Base-by-base conservation (phyloP, 768 basidiomycete genomes). In the Pholiota molesta region DNA sequence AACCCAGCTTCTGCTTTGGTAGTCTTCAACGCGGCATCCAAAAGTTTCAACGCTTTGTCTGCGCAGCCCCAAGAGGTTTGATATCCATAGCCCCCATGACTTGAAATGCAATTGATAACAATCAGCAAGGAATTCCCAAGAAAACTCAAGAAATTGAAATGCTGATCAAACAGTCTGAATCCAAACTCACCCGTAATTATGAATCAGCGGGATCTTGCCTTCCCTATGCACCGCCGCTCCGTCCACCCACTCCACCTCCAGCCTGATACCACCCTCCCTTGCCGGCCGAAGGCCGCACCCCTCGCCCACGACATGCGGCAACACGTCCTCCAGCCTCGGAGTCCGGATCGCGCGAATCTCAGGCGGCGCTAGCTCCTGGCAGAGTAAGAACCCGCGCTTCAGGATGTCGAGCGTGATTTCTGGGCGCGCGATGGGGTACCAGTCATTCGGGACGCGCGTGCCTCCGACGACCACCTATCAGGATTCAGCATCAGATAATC, bases 31-130 rank as follows among this genome's bases (percentile, higher is more conserved):
- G 68, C 71, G 3, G 57, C 52, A 13, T 66, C 66, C 53, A 73
- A 37, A 5, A 73, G 56, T 23, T 68, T 64, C n/a, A 70, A 55
- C 1, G 80, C 86, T 5, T 80, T 77, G 6, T 74, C 73, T 4
- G 89, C 89, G 6, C 82, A 85, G 1, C 85, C 88, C 88, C 87
- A 90, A 0, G 87, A 88, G 0, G 85, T 78, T 68, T 87, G 86
- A 66, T 81, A 91, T 1, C 88, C 89, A 69, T 82, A 83, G 9
- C 89, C 88, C 7, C 81, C 81, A 69, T 91, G 89, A 47, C 88
- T 88, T 57, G 4, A 35, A 14, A n/a, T 4, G 29, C 4, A 19
- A 58, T 33, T 14, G 21, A 28, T 9, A 57, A 37, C 2, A 21
- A 31, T 26, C 40, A 45, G 16, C 16, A 11, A 5, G n/a, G 40